Evolutionary conservation across 768 basidiomycete species (phyloP), one percentile per base, ranked within the genome.

Genomic region (Tephrocybe sp.): DNA sequence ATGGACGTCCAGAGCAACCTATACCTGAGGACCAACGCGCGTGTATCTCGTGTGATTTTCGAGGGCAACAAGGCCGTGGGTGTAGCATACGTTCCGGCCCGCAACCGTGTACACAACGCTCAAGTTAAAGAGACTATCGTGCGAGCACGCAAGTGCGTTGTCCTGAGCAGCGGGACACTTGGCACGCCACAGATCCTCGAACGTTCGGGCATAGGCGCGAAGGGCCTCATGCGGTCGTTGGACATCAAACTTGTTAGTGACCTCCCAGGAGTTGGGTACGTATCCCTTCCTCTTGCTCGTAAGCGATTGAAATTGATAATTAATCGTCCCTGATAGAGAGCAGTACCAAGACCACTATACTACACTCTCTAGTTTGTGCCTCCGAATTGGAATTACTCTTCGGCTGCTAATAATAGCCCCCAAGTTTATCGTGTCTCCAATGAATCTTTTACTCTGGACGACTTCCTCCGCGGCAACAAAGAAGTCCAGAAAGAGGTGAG

Each of bases 261-360:
- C 59, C 75, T 87, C 51, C 83, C 85, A 6, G 84, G 85, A 41
- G 84, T 87, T 49, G 85, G 83, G 80, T 81, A 60, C 32, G 80
- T 63, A 26, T 7, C 3, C 11, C 2, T 31, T 5, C 31, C 19
- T 35, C 19, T n/a, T 16, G 8, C n/a, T 36, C 13, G 17, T 33
- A 19, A 6, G 14, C 4, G 30, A 3, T 17, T 19, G 48, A 38
- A 7, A 35, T n/a, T 33, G 14, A 11, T 9, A 33, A 45, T 51
- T 39, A 59, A 30, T 42, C 12, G 41, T 32, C 26, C 7, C 26
- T 26, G 26, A 42, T 50, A 83, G 84, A 39, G 83, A 86, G 64
- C 68, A 87, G 64, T 87, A 87, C 65, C 84, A 86, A 63, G 85
- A 86, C 60, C 85, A 87, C 60, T 87, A 86, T 63, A 86, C 84